These are phyloP conservation scores for Bruguiera gymnorhiza DNA, from an alignment of 345 rosid species.

Conservation along the genomic window DNA sequence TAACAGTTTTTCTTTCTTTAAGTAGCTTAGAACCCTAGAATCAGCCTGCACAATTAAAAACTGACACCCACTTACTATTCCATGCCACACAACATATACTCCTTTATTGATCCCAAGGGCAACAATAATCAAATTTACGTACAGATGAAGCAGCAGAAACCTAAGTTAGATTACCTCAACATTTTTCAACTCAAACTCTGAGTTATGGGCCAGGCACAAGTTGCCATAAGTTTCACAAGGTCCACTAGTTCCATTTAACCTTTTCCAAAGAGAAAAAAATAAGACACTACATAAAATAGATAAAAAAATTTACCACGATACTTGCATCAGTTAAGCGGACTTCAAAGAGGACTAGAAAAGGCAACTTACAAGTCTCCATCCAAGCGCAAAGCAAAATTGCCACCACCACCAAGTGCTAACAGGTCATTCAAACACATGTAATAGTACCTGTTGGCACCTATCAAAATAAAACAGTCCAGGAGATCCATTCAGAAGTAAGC, in stretches of 20 bases:
- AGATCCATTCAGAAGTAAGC: neutral
- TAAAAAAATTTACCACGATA: neutral
- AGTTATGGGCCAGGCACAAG: constrained; percentile 67
- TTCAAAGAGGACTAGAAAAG: constrained; percentile 8
- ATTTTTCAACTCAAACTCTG: constrained; percentile 68
- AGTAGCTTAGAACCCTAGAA: too few species aligned
- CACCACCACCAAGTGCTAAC: constrained; percentile 88
- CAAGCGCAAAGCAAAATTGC: constrained; percentile 72
- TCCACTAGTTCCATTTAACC: constrained; percentile 88
- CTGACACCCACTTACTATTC: neutral
- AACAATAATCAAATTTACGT: neutral
- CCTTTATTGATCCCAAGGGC: neutral
- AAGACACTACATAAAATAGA: neutral
- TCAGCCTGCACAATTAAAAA: too few species aligned
- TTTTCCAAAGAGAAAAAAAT: constrained; percentile 25
- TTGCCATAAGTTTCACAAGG: constrained; percentile 83
- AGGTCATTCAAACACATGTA: constrained; percentile 79
- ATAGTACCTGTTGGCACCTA: constrained; percentile 92
- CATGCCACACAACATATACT: neutral
- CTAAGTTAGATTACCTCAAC: constrained; percentile 63
- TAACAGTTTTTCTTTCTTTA: too few species aligned
- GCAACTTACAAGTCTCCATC: constrained; percentile 86
- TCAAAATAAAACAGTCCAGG: neutral
- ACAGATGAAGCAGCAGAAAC: neutral
- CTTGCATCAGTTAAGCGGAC: neutral